Base-by-base conservation (phyloP, 2,329 filamentous ascomycete species). In the Sarocladium kiliense region DNA sequence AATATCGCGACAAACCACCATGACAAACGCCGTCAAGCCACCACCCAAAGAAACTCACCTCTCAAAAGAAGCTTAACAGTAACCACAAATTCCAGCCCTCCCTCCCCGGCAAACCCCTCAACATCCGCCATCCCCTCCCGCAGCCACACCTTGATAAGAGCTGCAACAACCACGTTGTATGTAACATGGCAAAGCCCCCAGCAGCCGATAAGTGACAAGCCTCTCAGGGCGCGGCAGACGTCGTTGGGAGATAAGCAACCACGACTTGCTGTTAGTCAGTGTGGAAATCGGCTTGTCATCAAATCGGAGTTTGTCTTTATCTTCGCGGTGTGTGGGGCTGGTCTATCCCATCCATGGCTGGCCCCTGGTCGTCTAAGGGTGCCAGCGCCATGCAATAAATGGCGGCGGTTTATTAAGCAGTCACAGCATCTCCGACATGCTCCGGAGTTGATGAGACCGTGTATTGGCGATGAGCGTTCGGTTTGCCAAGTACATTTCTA, bases 1-100 rank as follows among this genome's bases (percentile, higher is more conserved):
- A 16, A 49, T 30, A 49, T 49, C 25, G 44, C 44, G 44, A 49
- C 44, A 49, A 49, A 49, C 11, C 44, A 19, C 26, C 44, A 49
- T 49, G 44, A 49, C 44, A 49, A 49, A 49, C 5, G 3, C n/a
- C n/a, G n/a, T n/a, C n/a, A n/a, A n/a, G n/a, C n/a, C n/a, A n/a
- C n/a, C n/a, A n/a, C n/a, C n/a, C n/a, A n/a, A n/a, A n/a, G n/a
- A n/a, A n/a, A n/a, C n/a, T n/a, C n/a, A n/a, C n/a, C n/a, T n/a
- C n/a, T n/a, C n/a, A n/a, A n/a, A n/a, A n/a, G n/a, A n/a, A n/a
- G n/a, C n/a, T n/a, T n/a, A n/a, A n/a, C n/a, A n/a, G n/a, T n/a
- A n/a, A n/a, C n/a, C n/a, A n/a, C n/a, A n/a, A n/a, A n/a, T n/a
- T n/a, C n/a, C n/a, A n/a, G n/a, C n/a, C n/a, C n/a, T n/a, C n/a